Conservation (phyloP, 805 yeast species). For the Saccharomycopsis guyanensis region DNA sequence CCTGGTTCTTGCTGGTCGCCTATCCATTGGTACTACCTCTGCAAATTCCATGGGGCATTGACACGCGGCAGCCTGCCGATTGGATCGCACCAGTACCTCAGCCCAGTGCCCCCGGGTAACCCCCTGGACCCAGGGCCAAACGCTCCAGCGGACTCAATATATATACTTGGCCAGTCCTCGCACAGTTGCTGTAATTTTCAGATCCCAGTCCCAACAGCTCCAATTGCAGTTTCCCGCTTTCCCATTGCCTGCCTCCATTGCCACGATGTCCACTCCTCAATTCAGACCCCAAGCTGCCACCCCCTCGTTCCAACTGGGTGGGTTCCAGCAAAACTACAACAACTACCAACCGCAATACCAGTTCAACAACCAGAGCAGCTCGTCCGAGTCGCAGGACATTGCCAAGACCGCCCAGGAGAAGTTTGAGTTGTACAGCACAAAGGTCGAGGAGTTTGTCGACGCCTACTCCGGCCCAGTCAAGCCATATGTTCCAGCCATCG, state of each 20-base stretch:
- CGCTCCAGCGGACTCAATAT: too few species aligned
- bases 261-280: slow-evolving; percentile 9
- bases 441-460: slow-evolving; percentile 49
- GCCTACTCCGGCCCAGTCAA: slow-evolving; percentile 43
- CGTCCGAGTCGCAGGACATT: slow-evolving; percentile 1
- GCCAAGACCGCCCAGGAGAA: slow-evolving; percentile 22
- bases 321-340: slow-evolving; percentile 22
- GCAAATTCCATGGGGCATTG: too few species aligned
- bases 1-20: too few species aligned
- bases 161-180: too few species aligned
- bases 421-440: slow-evolving; percentile 45
- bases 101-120: too few species aligned
- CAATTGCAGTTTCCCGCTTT: too few species aligned
- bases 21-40: too few species aligned
- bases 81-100: too few species aligned
- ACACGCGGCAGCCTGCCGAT: too few species aligned
- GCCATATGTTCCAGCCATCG: slow-evolving; percentile 81
- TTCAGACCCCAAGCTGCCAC: slow-evolving; percentile 1
- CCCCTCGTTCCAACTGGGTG: slow-evolving; percentile 9
- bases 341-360: slow-evolving; percentile 20
- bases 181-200: too few species aligned
- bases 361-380: slow-evolving; percentile 3
- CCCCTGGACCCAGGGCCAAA: too few species aligned
- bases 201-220: too few species aligned
- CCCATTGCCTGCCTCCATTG: neutral